Conservation (phyloP, 2,329 filamentous ascomycete species). For the Coleophoma cylindrospora region DNA sequence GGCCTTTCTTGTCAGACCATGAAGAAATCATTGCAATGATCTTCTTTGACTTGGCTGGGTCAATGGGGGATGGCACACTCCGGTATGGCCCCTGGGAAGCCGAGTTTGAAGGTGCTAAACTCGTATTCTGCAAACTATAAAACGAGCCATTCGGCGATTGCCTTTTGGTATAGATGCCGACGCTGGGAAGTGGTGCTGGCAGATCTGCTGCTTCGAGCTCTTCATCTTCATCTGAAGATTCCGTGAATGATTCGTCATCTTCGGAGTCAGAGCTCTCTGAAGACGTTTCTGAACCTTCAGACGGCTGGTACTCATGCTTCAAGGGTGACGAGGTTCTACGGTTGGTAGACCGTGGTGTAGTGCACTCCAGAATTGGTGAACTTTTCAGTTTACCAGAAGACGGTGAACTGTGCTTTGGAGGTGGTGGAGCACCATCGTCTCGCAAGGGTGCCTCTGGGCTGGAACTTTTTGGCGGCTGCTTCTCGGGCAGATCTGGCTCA, state of each 20-base stretch:
- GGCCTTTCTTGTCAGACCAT: conserved; percentile 55
- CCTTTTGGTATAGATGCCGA: conserved; percentile 11
- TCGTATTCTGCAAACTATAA: conserved; percentile 30
- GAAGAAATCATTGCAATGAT: conserved; percentile 52
- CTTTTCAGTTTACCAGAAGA: conserved; percentile 37
- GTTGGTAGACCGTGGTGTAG: conserved; percentile 32
- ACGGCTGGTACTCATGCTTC: conserved; percentile 95
- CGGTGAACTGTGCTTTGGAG: conserved; percentile 23
- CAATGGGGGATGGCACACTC: conserved; percentile 39
- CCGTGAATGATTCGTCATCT: conserved; percentile 43
- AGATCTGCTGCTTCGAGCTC: conserved; percentile 46
- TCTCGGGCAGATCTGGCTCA: conserved; percentile 5
- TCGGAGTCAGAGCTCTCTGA: conserved; percentile 53
- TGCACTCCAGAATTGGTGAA: conserved; percentile 16
- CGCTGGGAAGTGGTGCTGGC: conserved; percentile 24
- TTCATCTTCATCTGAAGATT: conserved; percentile 43
- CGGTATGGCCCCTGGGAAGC: conserved; percentile 71
- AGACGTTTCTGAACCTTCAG: conserved; percentile 59
- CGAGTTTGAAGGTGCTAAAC: conserved; percentile 74
- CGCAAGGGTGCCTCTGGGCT: conserved; percentile 2
- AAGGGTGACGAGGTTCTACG: conserved; percentile 85
- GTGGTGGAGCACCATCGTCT: conserved; percentile 21
- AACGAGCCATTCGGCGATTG: conserved; percentile 15
- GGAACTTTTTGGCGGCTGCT: conserved; percentile 4
- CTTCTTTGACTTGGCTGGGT: conserved; percentile 30